Base-by-base conservation (phyloP, 257 asterid genomes). In the Cruciata laevipes region DNA sequence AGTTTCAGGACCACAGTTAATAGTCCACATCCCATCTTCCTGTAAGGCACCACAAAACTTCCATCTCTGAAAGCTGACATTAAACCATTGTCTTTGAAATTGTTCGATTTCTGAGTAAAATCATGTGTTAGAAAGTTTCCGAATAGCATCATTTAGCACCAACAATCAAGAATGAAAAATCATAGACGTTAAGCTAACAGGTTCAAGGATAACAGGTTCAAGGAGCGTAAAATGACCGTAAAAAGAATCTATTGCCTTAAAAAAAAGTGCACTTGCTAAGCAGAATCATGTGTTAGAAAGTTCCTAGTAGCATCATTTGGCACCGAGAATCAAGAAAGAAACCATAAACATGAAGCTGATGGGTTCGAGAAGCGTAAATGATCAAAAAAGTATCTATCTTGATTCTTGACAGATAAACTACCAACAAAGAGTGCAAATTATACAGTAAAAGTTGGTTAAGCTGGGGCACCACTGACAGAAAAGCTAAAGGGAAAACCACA, bases 401-500 rank as follows among this genome's bases (percentile, higher is more conserved):
- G 42, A 67, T 10, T 33, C 64, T 27, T 67, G 42, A 67, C 17
- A 67, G 71, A 67, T 51, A 47, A 32, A 38, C 60, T 23, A 53
- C 55, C 55, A 47, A 47, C 55, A 47, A 47, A 17, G 21, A 6
- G 55, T 56, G 32, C 44, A 49, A n/a, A 56, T 42, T 38, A 55
- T 32, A 25, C 66, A 55, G 60, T 65, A 11, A 64, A 71, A 55
- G 53, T 56, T 35, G 55, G 37, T 57, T 30, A 31, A 8, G 69
- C 71, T 63, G 30, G 65, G 67, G 68, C 65, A 71, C 70, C 70
- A 63, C 66, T 49, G 52, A 68, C 52, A 77, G 68, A 69, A 58
- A 71, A 69, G 74, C 61, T 68, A 73, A 59, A 69, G 74, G 64
- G 75, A 33, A 33, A n/a, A 33, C 64, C 55, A 35, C 53, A 35